phyloP scores from a whole-genome alignment of 306 rosid species.

The Vachellia collinsii region DNA sequence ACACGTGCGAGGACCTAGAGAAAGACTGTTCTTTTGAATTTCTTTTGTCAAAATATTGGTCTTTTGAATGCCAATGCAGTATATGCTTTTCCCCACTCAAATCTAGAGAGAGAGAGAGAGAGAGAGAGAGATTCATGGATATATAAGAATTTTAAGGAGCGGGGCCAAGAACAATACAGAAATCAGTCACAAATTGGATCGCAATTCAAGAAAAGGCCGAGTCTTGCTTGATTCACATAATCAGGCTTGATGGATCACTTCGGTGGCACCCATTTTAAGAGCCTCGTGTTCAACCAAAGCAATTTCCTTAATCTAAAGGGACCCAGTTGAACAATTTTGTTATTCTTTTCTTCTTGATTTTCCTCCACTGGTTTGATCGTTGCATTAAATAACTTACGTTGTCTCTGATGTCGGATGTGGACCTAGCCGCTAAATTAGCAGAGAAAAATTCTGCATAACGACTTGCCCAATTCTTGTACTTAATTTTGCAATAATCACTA shows the following conservation, averaged over 20 bases:
- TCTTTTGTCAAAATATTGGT: conserved; percentile 39
- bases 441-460: conserved; percentile 4
- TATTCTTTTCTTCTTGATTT: conserved; percentile 15
- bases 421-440: conserved; percentile 22
- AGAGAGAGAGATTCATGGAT: conserved; percentile 45
- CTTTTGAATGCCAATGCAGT: conserved; percentile 39
- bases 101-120: conserved; percentile 40
- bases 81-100: conserved; percentile 43
- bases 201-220: conserved; percentile 42
- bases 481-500: conserved; percentile 1
- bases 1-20: conserved; percentile 49
- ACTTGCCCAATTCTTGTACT: conserved; percentile 20
- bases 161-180: conserved; percentile 34
- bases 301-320: conserved; percentile 46
- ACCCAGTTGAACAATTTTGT: conserved; percentile 19
- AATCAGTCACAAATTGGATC: conserved; percentile 39
- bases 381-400: conserved; percentile 25
- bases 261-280: conserved; percentile 45
- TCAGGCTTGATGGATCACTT: conserved; percentile 42
- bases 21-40: conserved; percentile 50
- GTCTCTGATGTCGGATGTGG: conserved; percentile 33
- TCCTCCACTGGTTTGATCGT: conserved; percentile 17
- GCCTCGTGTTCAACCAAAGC: conserved; percentile 53
- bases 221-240: conserved; percentile 34
- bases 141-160: conserved; percentile 41